phyloP scores from a whole-genome alignment of 164 flowering plant genomes.

The Stephania cephalantha region DNA sequence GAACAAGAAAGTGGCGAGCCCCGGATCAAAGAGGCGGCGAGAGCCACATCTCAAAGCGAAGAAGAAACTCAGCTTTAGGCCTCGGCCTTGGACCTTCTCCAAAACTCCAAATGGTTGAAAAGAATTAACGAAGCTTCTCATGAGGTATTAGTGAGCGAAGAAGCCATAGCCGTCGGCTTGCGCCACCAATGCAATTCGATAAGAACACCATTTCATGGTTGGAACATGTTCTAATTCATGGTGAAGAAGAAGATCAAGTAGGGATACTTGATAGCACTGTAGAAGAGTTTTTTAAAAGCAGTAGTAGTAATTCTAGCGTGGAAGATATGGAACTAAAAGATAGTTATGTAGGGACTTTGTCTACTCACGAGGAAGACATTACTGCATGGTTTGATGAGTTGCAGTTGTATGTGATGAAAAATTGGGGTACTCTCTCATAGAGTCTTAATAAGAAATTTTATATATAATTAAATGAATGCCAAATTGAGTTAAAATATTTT shows the following conservation, averaged over 20 bases:
- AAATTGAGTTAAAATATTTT: too few relatives aligned
- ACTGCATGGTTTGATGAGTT: background rate
- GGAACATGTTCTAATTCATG: background rate
- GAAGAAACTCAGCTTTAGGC: background rate
- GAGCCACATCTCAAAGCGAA: background rate
- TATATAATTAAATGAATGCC: too few relatives aligned
- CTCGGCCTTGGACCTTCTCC: conserved; percentile 15
- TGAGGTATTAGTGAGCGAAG: background rate
- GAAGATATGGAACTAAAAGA: too few relatives aligned
- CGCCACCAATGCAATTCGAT: background rate
- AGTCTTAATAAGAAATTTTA: too few relatives aligned
- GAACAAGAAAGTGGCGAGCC: background rate
- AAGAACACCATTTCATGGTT: conserved; percentile 1
- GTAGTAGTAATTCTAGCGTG: too few relatives aligned
- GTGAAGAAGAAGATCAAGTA: background rate
- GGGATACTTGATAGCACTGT: too few relatives aligned
- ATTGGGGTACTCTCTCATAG: too few relatives aligned
- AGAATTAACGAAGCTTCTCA: background rate
- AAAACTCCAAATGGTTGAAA: conserved; percentile 2
- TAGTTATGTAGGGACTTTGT: background rate
- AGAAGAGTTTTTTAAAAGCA: too few relatives aligned
- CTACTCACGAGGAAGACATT: background rate
- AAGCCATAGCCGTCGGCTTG: background rate
- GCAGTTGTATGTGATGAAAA: background rate
- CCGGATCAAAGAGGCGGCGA: background rate